Conservation (phyloP, 257 asterid genomes). For the Solanum pimpinellifolium region DNA sequence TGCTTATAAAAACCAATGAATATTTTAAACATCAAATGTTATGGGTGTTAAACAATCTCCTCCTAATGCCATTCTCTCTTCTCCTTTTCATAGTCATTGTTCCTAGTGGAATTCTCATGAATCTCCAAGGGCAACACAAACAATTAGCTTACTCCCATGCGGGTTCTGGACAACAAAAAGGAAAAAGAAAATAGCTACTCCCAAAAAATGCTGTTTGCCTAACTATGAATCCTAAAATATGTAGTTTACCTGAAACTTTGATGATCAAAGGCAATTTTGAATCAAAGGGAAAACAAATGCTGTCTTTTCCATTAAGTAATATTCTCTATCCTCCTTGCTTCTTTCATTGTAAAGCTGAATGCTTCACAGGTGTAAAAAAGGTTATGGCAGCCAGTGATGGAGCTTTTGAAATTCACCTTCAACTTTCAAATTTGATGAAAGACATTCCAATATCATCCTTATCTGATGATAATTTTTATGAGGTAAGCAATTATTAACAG, state of each 20-base stretch:
- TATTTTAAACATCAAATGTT: neutral
- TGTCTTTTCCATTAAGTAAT: neutral
- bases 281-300: neutral
- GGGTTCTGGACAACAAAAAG: neutral
- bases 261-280: neutral
- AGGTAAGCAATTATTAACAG: slow-evolving; percentile 32
- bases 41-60: neutral
- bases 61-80: neutral
- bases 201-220: neutral
- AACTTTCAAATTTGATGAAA: slow-evolving; percentile 45
- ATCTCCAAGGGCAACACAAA: neutral
- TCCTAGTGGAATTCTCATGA: neutral
- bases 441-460: slow-evolving; percentile 37
- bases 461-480: slow-evolving; percentile 63
- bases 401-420: slow-evolving; percentile 27
- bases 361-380: slow-evolving; percentile 42
- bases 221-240: neutral
- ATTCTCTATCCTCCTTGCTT: neutral
- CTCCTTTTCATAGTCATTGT: neutral
- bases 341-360: neutral
- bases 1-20: neutral
- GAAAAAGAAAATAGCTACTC: neutral
- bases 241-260: neutral
- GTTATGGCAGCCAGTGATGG: slow-evolving; percentile 31
- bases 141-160: neutral